Evolutionary conservation across 1,284 basidiomycete species (phyloP), one percentile per base, ranked within the genome.

Genomic region (Mixia osmundae): DNA sequence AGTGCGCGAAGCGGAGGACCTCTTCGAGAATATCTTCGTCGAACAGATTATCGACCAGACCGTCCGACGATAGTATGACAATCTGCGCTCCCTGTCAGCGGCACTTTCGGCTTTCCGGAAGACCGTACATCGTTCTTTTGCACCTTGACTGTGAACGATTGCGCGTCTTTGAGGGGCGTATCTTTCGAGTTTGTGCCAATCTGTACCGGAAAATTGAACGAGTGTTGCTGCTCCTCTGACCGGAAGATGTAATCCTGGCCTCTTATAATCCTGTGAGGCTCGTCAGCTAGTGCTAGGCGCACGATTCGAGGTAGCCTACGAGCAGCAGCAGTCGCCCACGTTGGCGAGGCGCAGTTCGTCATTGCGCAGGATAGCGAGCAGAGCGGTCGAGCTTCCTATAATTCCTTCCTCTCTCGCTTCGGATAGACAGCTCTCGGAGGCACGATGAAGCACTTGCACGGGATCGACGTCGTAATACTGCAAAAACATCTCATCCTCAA

Each of bases 1-100:
- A 20, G 41, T 21, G 45, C 37, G 14, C 38, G 24, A 28, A 25
- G 28, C 20, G 36, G 15, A 12, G 36, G 9, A 94, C 75, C 48
- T 83, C 78, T 45, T 91, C 83, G 10, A 94, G 59, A 19, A 95
- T 75, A 44, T 94, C 87, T 50, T 82, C 76, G 52, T 94, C 85
- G 68, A 85, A 94, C 33, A 94, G 60, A 50, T 95, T 95, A 57
- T 95, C 87, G 50, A 76, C 74, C 34, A 94, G 62, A 1, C 87
- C 87, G 53, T 95, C 87, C 24, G 68, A 73, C 3, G 80, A 76
- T 23, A 94, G 67, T 39, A 94, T 76, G 31, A 94, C 69, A 28
- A 94, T 76, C 42, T 47, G 40, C 8, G 25, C 4, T 16, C 32
- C 5, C 18, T 12, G 12, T 23, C 14, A 28, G 14, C 12, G 16